Base-by-base conservation (phyloP, 257 asterid species). In the Solanum piurae region DNA sequence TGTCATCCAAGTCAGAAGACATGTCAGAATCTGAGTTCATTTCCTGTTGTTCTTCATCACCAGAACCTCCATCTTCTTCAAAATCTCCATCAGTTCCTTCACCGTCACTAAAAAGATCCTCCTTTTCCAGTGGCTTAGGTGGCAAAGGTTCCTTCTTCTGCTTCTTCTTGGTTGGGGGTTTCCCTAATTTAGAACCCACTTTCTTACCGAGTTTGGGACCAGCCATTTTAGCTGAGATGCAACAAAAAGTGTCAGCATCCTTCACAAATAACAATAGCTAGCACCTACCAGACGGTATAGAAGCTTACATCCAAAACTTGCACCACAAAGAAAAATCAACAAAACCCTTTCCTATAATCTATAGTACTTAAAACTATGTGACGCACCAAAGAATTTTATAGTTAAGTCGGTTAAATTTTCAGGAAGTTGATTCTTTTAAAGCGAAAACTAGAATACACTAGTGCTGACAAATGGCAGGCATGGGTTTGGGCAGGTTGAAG, bases 1-100 rank as follows among this genome's bases (percentile, higher is more conserved):
- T 93, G 86, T 95, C 98, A 87, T 96, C 98, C 29, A 94, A 95
- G n/a, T 89, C 95, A 9, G 98, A 93, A 6, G 96, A 95, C 89
- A 95, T 89, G 5, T 94, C 98, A 72, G 96, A 95, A 83, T 91
- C 94, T 36, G 98, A 91, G 85, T 88, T 90, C 62, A 55, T 85
- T 86, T 76, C 94, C 69, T 60, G 89, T 84, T 72, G 88, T 86
- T 92, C 95, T 86, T 95, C 95, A 55, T 36, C 91, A 75, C 92
- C 92, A 52, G 90, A 90, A 10, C 77, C 90, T 77, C 89, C 91
- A 42, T 58, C 88, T 74, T 55, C 88, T 44, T 92, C 90, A 14
- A 88, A 88, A 58, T 91, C 91, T 66, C 86, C 94, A 80, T 85
- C 94, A 5, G 74, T 69, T 77, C 82, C 90, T 73, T 92, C 98